Evolutionary conservation across 2,329 filamentous ascomycete species (phyloP), one percentile per base, ranked within the genome.

Genomic region (Trematosphaeria pertusa): DNA sequence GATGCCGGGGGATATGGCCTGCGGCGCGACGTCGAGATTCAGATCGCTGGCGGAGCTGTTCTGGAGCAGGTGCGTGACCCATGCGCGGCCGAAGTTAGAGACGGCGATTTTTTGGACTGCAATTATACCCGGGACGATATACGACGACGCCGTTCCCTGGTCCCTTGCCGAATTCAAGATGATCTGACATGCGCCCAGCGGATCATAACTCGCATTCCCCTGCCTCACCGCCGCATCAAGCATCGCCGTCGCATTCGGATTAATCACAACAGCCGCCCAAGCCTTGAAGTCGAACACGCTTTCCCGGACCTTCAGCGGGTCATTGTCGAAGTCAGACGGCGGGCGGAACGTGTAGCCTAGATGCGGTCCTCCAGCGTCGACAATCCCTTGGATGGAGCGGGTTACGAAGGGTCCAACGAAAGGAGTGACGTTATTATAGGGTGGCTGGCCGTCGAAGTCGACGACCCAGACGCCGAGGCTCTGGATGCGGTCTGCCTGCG

Each of bases 181-280:
- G 14, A 83, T 71, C 56, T 87, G 80, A 9, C 81, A 76, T 1
- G 81, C 80, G 3, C 82, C 83, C 2, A 76, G 69, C 0, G 84
- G 85, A 46, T 86, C 81, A 61, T 87, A 87, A n/a, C 75, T 78
- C 3, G 75, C 56, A 57, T 87, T 85, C 2, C 79, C 81, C 0
- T 68, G 74, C 4, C 66, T 62, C 0, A 86, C 72, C 0, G 84
- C 83, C 8, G 74, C 63, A 38, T 77, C 76, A 1, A 87, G 74
- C 4, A 85, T 71, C 0, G 76, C 68, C 0, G 84, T 86, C 0
- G 85, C 84, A 56, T 87, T 86, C 2, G 83, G 58, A 49, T 86
- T 83, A 52, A 87, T 73, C 43, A 87, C 76, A 20, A 87, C 74
- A 2, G 85, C 84, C 1, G 80, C 83, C 75, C 81, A 87, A 14